Conservation (phyloP, 768 basidiomycete genomes). For the Suillus occidentalis region DNA sequence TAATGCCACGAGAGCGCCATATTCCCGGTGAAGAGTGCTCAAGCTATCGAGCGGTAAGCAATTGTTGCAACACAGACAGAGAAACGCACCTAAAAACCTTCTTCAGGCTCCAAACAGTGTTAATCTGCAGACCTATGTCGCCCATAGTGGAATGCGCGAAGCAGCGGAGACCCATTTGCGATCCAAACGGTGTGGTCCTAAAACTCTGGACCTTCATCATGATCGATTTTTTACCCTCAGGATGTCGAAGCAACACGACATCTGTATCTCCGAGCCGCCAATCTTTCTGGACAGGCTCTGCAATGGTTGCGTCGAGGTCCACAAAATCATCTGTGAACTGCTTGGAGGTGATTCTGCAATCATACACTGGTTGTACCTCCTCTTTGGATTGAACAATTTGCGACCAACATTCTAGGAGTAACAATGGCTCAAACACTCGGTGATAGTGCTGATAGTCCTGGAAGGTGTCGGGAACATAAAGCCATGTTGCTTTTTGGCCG, state of each 20-base stretch:
- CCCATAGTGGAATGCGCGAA: conserved; percentile 36
- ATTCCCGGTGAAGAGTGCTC: conserved; percentile 91
- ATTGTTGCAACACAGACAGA: neutral
- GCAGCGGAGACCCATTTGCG: conserved; percentile 62
- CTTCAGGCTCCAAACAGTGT: conserved; percentile 68
- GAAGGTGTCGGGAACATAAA: conserved; percentile 67
- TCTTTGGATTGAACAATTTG: conserved; percentile 81
- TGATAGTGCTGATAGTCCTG: conserved; percentile 64
- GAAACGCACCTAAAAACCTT: conserved; percentile 75
- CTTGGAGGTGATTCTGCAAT: conserved; percentile 66
- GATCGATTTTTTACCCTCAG: conserved; percentile 49
- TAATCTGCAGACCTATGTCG: conserved; percentile 64
- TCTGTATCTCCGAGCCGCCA: conserved; percentile 84
- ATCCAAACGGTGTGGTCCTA: conserved; percentile 41
- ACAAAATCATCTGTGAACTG: conserved; percentile 80
- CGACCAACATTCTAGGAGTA: conserved; percentile 89
- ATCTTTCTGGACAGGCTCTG: conserved; percentile 58
- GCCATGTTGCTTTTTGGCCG: conserved; percentile 30
- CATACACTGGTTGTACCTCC: conserved; percentile 50
- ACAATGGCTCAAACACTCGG: conserved; percentile 76
- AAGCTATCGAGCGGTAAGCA: conserved; percentile 49
- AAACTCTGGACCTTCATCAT: conserved; percentile 73
- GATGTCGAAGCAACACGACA: conserved; percentile 73
- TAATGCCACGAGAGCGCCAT: conserved; percentile 78
- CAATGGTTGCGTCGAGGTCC: conserved; percentile 70